Evolutionary conservation across 768 basidiomycete species (phyloP).

Genomic region (Hypsizygus marmoreus): DNA sequence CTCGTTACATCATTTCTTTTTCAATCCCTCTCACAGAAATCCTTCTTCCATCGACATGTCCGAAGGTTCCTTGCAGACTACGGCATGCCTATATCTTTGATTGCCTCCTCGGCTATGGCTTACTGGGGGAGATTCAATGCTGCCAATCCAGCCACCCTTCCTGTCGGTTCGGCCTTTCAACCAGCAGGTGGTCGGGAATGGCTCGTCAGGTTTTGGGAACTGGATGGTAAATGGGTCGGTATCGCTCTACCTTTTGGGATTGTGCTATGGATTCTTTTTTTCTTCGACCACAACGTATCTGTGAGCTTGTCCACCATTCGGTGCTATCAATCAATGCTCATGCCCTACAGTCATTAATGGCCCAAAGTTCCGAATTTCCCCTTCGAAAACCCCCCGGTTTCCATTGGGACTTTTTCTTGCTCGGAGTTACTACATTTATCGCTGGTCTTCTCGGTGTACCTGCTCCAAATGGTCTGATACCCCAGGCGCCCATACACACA

Average conservation of each 20-base stretch:
- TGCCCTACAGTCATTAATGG: slow-evolving; percentile 77
- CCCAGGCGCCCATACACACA: slow-evolving; percentile 93
- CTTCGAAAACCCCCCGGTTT: slow-evolving; percentile 89
- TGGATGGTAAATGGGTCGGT: slow-evolving; percentile 87
- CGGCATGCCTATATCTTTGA: slow-evolving; percentile 86
- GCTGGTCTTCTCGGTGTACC: slow-evolving; percentile 85
- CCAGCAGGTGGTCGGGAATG: slow-evolving; percentile 74
- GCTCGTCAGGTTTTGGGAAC: slow-evolving; percentile 88
- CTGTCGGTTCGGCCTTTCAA: slow-evolving; percentile 66
- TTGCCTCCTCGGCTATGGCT: slow-evolving; percentile 74
- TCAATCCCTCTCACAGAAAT: slow-evolving; percentile 59
- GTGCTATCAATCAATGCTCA: slow-evolving; percentile 4
- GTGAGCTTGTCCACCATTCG: slow-evolving; percentile 41
- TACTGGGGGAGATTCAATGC: slow-evolving; percentile 83
- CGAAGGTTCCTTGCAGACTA: slow-evolving; percentile 83
- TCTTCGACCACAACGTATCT: slow-evolving; percentile 94
- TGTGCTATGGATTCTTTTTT: slow-evolving; percentile 88
- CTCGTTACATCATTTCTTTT: slow-evolving; percentile 76
- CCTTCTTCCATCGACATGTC: slow-evolving; percentile 72
- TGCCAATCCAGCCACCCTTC: slow-evolving; percentile 64
- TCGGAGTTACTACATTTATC: slow-evolving; percentile 89
- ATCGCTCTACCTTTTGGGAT: slow-evolving; percentile 89
- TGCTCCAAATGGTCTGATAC: slow-evolving; percentile 84
- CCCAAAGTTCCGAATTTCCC: slow-evolving; percentile 87
- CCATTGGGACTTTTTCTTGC: slow-evolving; percentile 87